Percentiles rank a stretch among this genome's conserved stretches.
Conservation (phyloP, 2,329 filamentous ascomycete species). For the Fonsecaea pedrosoi region DNA sequence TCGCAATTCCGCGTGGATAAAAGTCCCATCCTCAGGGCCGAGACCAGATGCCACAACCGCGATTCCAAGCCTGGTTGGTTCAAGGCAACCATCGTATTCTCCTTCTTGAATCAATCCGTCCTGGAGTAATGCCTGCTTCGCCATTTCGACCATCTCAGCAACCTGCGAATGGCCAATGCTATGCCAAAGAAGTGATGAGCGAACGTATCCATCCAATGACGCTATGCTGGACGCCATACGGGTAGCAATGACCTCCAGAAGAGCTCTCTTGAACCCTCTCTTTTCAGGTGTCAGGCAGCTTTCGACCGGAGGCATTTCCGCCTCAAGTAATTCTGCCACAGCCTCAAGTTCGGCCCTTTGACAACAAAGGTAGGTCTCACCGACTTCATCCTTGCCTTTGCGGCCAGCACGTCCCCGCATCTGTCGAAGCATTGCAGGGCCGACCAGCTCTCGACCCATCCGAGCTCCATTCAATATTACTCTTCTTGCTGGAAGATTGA, state of each 20-base stretch:
- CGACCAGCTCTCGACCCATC: slow-evolving; percentile 79
- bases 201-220: slow-evolving; percentile 71
- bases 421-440: slow-evolving; percentile 78
- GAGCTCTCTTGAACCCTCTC: slow-evolving; percentile 71
- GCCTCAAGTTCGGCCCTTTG: slow-evolving; percentile 71
- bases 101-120: slow-evolving; percentile 63
- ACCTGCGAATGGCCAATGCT: slow-evolving; percentile 59
- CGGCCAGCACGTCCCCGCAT: slow-evolving; percentile 80
- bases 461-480: slow-evolving; percentile 77
- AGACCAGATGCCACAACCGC: slow-evolving; percentile 76
- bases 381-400: slow-evolving; percentile 78
- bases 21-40: slow-evolving; percentile 75
- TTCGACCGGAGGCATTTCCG: slow-evolving; percentile 71
- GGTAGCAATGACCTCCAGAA: slow-evolving; percentile 74
- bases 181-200: slow-evolving; percentile 69
- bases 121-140: slow-evolving; percentile 63
- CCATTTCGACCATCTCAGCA: slow-evolving; percentile 62
- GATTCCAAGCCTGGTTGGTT: slow-evolving; percentile 69
- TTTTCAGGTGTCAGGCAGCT: slow-evolving; percentile 74
- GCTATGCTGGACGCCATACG: slow-evolving; percentile 70
- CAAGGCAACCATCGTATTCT: slow-evolving; percentile 45
- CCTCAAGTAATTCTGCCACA: slow-evolving; percentile 73
- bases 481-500: slow-evolving; percentile 73
- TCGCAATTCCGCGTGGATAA: slow-evolving; percentile 72
- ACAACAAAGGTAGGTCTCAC: slow-evolving; percentile 79